Evolutionary conservation across 352 stramenopile genomes (phyloP).

Genomic region (Globisporangium acanthophoron): DNA sequence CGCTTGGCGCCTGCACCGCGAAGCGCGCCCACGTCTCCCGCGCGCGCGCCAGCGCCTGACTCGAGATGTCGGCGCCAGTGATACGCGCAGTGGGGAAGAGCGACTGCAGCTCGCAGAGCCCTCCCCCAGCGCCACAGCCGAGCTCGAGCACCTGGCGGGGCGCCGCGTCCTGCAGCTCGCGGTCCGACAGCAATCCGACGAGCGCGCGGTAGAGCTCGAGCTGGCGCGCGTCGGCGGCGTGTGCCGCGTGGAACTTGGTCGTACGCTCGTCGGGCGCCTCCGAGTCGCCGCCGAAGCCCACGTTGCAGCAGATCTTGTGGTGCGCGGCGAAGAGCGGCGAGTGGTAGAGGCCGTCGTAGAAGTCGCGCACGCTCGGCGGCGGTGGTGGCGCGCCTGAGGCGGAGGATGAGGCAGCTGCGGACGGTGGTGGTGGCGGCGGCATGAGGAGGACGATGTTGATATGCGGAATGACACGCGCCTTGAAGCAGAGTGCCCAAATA

Average conservation of each 20-base stretch:
- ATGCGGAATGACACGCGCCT: background rate
- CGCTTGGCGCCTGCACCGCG: constrained; percentile 14
- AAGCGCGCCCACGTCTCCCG: constrained; percentile 64
- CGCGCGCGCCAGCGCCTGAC: constrained; percentile 55
- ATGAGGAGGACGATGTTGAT: background rate
- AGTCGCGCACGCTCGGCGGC: constrained; percentile 42
- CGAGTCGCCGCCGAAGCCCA: constrained; percentile 34
- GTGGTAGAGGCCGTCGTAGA: constrained; percentile 78
- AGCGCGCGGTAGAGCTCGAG: constrained; percentile 60
- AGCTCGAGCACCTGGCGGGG: constrained; percentile 51
- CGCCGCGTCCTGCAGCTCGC: constrained; percentile 13
- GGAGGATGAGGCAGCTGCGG: background rate
- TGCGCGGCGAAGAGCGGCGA: constrained; percentile 55
- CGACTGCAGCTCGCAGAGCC: constrained; percentile 53
- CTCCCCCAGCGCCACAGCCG: constrained; percentile 56
- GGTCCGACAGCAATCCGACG: constrained; percentile 27
- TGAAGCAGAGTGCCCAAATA: too few species aligned
- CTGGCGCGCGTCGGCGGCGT: constrained; percentile 36
- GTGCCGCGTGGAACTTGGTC: constrained; percentile 24
- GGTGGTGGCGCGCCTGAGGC: background rate
- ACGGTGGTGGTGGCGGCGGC: background rate
- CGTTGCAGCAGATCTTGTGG: constrained; percentile 68
- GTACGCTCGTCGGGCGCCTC: background rate
- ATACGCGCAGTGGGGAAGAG: constrained; percentile 48
- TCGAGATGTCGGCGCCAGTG: constrained; percentile 52